Percentiles rank a stretch among this genome's conserved stretches.
These are phyloP conservation scores for Trichosporon coremiiforme DNA, from an alignment of 1,284 basidiomycete species.

Conservation along the genomic window DNA sequence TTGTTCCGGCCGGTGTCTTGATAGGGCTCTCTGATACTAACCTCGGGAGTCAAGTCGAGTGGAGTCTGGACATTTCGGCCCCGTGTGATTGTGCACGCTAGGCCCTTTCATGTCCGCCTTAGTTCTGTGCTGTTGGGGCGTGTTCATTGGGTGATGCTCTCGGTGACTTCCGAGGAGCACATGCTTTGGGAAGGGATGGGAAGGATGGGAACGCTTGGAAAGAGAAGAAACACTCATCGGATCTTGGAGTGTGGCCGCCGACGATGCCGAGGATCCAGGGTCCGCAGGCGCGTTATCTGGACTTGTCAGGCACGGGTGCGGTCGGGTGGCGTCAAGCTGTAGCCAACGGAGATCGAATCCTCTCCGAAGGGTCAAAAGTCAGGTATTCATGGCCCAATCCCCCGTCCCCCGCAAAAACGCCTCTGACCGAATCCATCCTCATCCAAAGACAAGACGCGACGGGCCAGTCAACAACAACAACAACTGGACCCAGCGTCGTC, in stretches of 20 bases:
- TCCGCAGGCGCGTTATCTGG: neutral
- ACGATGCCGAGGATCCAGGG: conserved; percentile 3
- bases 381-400: neutral
- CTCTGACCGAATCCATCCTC: conserved; percentile 6
- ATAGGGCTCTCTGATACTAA: neutral
- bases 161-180: conserved; percentile 1
- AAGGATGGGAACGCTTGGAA: neutral
- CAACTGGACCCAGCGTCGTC: neutral
- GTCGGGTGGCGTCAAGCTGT: neutral
- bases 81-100: neutral
- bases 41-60: neutral
- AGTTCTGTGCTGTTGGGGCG: neutral
- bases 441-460: neutral
- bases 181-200: neutral
- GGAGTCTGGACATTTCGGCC: neutral
- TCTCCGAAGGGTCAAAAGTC: conserved; percentile 14
- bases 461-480: neutral
- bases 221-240: neutral
- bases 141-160: neutral
- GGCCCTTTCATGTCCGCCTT: neutral
- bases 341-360: neutral
- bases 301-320: neutral
- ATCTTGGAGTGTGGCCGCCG: neutral
- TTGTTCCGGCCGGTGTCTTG: conserved; percentile 19
- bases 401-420: conserved; percentile 3